Evolutionary conservation across 169 alveolate species (phyloP), one percentile per base, ranked within the genome.

Genomic region (Plasmodium adleri): DNA sequence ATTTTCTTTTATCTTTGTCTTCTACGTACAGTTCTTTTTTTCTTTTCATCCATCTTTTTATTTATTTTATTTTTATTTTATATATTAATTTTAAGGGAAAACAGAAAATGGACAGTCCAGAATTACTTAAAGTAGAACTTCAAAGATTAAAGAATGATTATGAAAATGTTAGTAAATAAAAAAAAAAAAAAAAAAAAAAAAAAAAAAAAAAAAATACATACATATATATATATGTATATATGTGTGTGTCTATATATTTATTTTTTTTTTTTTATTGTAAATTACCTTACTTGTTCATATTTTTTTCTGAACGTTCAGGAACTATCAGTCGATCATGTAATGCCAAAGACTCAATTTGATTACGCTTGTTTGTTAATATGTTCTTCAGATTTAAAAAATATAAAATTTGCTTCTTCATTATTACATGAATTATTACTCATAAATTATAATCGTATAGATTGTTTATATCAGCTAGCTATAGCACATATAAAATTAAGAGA

Each of bases 381-480:
- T 22, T 76, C 88, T 20, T 76, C 88, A n/a, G 88, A 76, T 58
- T 56, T 76, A 24, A 76, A 76, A 70, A 76, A 76, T 43, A 76
- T 76, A 64, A 64, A 76, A 20, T 58, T 63, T 47, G 88, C 88
- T 20, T 63, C 88, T 12, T 76, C 88, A 15, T 52, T 76, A 39
- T 54, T 76, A 56, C 88, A 76, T 39, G 88, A 76, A 67, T 32
- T 76, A 70, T 58, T 76, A 64, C 76, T 76, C 7, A 76, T 76
- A 62, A 76, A 76, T 70, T 76, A 76, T 56, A 76, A 76, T 56
- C 88, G 88, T 47, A 76, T 76, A 17, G 88, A 91, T 39, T 92
- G 95, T 32, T 74, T 93, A 88, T 93, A 93, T 76, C 96, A 93
- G 64, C 92, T 93, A 74, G 95, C 96, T 58, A 72, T 93, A 70